Conservation (phyloP, 139 green algal genomes). For the Coelastrella sp. region DNA sequence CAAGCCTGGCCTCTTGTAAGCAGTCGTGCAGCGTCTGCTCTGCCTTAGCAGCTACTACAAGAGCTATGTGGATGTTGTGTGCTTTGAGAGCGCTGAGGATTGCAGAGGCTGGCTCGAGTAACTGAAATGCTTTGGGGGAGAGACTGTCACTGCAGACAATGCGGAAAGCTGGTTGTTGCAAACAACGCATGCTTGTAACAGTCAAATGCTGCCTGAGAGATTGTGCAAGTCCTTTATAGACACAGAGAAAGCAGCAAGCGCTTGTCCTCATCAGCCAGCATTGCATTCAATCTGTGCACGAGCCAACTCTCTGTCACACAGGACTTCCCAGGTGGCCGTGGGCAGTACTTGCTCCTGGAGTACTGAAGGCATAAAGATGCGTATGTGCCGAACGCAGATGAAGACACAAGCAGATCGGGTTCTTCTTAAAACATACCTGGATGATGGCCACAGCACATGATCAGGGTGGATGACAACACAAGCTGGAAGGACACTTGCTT, state of each 20-base stretch:
- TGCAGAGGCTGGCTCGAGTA: slow-evolving; percentile 6
- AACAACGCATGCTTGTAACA: too few relatives aligned
- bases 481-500: slow-evolving; percentile 10
- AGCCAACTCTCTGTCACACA: too few relatives aligned
- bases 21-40: not conserved
- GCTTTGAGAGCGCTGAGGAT: not conserved
- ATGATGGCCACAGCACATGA: slow-evolving; percentile 21
- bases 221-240: too few relatives aligned
- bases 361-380: too few relatives aligned
- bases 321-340: too few relatives aligned
- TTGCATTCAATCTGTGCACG: too few relatives aligned
- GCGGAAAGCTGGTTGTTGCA: too few relatives aligned
- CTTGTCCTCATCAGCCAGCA: too few relatives aligned
- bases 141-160: slow-evolving; percentile 5
- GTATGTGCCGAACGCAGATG: too few relatives aligned
- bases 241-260: too few relatives aligned
- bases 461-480: slow-evolving; percentile 28
- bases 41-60: not conserved
- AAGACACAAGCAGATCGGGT: slow-evolving; percentile 17
- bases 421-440: not conserved
- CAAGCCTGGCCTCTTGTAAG: not conserved
- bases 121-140: not conserved
- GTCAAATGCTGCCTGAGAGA: too few relatives aligned
- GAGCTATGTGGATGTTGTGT: not conserved
- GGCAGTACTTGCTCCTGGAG: too few relatives aligned